Evolutionary conservation across 2,329 filamentous ascomycete genomes (phyloP), one percentile per base, ranked within the genome.

Genomic region (Stagonosporopsis cucurbitacearum): DNA sequence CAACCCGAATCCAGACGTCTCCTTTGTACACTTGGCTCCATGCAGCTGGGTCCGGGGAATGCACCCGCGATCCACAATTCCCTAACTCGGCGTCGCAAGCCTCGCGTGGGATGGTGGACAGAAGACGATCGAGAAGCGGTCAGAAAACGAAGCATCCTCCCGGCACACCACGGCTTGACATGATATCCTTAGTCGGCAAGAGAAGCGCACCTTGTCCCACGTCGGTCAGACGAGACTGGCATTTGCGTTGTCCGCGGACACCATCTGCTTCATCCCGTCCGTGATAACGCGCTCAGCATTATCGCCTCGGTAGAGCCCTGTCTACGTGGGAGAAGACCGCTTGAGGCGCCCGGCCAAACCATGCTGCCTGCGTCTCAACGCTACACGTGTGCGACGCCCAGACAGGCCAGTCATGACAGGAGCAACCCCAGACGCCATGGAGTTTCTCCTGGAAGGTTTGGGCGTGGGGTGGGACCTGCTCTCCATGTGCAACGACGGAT

Each of bases 391-490:
- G 49, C 37, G 15, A 37, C 39, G 26, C 53, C 55, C 55, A 54
- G 41, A 59, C 52, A 53, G 19, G 25, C 53, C 36, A 25, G 57
- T 57, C 17, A 50, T 60, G 57, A 56, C 60, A 61, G 58, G 51
- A 59, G 58, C 46, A 54, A 47, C 63, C 58, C 65, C 64, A 57
- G 62, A 58, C 58, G 59, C 62, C 59, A 57, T 46, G 20, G 50
- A 54, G 44, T 57, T 46, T 50, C 42, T 50, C 56, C 61, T 58
- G 57, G 50, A 64, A 57, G 62, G 54, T 62, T 62, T 51, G 57
- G 67, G 66, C 70, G 66, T 72, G 68, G 66, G 65, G 65, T 70
- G 71, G 54, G 47, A 66, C 65, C 56, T 70, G 68, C 68, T 58
- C 43, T 45, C 41, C 44, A 62, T 58, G 60, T 67, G 63, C 61